Base-by-base conservation (phyloP, 805 yeast genomes). In the Cyberlindnera euphorbiiphila region DNA sequence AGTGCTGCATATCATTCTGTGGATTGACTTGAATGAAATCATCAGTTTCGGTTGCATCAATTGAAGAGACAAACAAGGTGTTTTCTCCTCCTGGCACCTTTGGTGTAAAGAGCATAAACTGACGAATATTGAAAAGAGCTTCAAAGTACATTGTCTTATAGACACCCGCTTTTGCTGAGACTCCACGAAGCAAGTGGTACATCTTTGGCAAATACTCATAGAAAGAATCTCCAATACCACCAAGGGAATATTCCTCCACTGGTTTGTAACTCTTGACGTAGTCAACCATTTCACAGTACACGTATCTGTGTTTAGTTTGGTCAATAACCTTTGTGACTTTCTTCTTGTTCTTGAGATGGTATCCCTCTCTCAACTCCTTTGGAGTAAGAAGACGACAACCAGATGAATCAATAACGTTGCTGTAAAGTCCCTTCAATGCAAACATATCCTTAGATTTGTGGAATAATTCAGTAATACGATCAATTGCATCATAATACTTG, bases 121-220 rank as follows among this genome's bases (percentile, higher is more conserved):
- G 49, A 37, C 60, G 60, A 14, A 74, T 63, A 15, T 68, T 62
- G 4, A 52, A 54, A 27, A 64, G 56, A 2, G 74, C 61, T 3
- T 49, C 42, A 13, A 59, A 47, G 39, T 71, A 72, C 37, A 64
- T 56, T 8, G 56, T 51, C 29, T 51, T 50, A 18, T 55, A 55
- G 8, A 32, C 32, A 4, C 25, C 36, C 9, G 58, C 29, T 13
- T 57, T 56, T 3, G 59, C 56, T 13, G 65, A 61, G 17, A 62
- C 56, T 1, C 67, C 68, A 37, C 64, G 55, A 25, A 74, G 54
- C 9, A 74, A 56, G 37, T 69, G 68, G 41, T 56, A 67, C 50
- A 69, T 65, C 53, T 76, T 76, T 34, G 73, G 62, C 39, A 72
- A 49, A 48, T 70, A 72, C 47, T 70, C 76, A 47, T 71, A 73